Percentiles rank a stretch among this genome's conserved stretches.
Conservation (phyloP, 164 flowering plant species). For the Cinnamomum chago region DNA sequence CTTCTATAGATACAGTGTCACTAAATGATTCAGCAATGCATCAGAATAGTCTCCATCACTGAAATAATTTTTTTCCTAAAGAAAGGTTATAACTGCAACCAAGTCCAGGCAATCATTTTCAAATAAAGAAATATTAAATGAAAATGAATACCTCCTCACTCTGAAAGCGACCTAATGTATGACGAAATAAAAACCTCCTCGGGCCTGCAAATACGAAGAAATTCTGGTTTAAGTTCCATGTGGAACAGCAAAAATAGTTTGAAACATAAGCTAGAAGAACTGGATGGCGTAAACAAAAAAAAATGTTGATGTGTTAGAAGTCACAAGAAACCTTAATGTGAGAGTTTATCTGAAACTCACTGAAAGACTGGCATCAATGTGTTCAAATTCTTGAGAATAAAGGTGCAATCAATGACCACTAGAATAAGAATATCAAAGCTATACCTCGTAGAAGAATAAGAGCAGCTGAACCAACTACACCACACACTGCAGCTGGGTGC, state of each 20-base stretch:
- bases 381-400: background rate
- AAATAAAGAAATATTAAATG: background rate
- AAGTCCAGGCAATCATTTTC: background rate
- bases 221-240: background rate
- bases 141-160: slow-evolving; percentile 70
- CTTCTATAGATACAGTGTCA: no score
- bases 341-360: background rate
- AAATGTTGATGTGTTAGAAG: no score
- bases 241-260: background rate
- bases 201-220: slow-evolving; percentile 51
- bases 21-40: no score
- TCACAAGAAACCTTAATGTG: background rate
- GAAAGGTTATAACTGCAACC: background rate
- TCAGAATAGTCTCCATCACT: no score
- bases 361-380: background rate
- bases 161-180: slow-evolving; percentile 73
- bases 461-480: slow-evolving; percentile 50
- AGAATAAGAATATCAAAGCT: background rate
- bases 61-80: no score
- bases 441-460: slow-evolving; percentile 71
- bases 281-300: background rate
- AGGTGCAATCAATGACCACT: background rate
- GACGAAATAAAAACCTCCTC: slow-evolving; percentile 76
- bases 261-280: background rate
- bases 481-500: slow-evolving; percentile 55